Evolutionary conservation across 139 green algal genomes (phyloP).

Genomic region (Coelastrella sp.): DNA sequence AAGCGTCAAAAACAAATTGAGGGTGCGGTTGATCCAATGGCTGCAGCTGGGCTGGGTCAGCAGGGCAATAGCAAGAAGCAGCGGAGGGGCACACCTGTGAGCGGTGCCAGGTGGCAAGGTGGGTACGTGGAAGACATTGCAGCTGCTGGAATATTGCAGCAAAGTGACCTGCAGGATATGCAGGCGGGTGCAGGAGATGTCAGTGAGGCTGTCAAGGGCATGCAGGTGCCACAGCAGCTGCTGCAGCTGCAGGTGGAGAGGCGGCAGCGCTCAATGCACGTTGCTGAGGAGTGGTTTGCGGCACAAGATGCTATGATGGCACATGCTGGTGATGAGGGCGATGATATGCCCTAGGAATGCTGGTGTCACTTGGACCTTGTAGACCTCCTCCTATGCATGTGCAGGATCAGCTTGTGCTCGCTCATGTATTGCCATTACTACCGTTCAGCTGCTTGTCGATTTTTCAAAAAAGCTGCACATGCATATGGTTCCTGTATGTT

Average conservation of each 20-base stretch:
- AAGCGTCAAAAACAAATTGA: conserved; percentile 6
- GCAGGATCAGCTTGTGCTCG: too few relatives aligned
- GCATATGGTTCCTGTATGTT: too few relatives aligned
- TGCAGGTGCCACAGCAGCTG: neutral
- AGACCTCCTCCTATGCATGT: too few relatives aligned
- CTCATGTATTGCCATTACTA: too few relatives aligned
- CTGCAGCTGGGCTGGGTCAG: neutral
- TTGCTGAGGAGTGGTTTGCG: conserved; percentile 27
- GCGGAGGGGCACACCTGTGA: neutral
- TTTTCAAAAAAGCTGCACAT: neutral
- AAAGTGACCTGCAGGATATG: conserved; percentile 15
- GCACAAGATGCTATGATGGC: conserved; percentile 28
- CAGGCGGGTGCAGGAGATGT: neutral
- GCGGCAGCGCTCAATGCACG: neutral
- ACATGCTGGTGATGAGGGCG: conserved; percentile 6
- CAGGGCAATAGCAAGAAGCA: neutral
- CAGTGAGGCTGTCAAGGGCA: neutral
- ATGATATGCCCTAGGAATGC: conserved; percentile 45
- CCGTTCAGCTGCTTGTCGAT: neutral
- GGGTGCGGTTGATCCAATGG: neutral
- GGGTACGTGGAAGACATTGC: neutral
- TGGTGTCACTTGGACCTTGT: too few relatives aligned
- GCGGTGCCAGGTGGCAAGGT: neutral
- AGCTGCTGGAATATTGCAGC: conserved; percentile 16
- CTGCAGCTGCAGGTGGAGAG: conserved; percentile 4